Percentiles rank a stretch among this genome's conserved stretches.
Evolutionary conservation across 2,329 filamentous ascomycete genomes (phyloP).

Genomic region (Aaosphaeria arxii): DNA sequence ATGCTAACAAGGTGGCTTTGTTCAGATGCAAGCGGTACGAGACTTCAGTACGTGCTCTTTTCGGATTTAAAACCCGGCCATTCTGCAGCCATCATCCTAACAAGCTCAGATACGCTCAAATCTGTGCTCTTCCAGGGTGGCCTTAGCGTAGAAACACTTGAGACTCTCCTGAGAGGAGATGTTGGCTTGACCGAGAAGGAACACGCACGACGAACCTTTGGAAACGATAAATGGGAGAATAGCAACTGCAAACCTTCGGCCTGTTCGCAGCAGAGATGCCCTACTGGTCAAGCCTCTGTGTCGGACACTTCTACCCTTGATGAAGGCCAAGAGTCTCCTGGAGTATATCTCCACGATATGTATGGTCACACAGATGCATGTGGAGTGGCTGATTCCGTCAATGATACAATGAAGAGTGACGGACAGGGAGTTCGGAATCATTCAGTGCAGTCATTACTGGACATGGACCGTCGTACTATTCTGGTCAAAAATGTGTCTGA

Average conservation of each 20-base stretch:
- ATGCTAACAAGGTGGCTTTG: background rate
- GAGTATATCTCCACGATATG: too few species aligned
- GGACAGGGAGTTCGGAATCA: conserved; percentile 7
- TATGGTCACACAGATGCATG: too few species aligned
- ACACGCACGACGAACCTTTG: background rate
- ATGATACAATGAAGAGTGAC: conserved; percentile 13
- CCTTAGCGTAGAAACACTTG: conserved; percentile 48
- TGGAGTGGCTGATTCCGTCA: conserved; percentile 7
- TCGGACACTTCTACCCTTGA: too few species aligned
- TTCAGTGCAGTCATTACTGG: conserved; percentile 16
- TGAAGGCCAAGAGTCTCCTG: too few species aligned
- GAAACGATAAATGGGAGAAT: too few species aligned
- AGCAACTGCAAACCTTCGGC: too few species aligned
- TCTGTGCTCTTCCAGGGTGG: conserved; percentile 51
- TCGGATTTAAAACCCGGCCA: background rate
- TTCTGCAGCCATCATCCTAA: conserved; percentile 8
- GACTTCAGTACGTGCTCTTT: conserved; percentile 53
- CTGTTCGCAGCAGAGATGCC: too few species aligned
- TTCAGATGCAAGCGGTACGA: conserved; percentile 40
- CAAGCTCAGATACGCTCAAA: conserved; percentile 41
- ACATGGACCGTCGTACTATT: conserved; percentile 53
- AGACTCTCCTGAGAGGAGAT: conserved; percentile 43
- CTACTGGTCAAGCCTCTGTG: too few species aligned
- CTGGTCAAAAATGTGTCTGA: conserved; percentile 62
- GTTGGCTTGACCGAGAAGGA: conserved; percentile 12